phyloP scores from a whole-genome alignment of 805 yeast genomes.

The Phaffomyces antillensis region DNA sequence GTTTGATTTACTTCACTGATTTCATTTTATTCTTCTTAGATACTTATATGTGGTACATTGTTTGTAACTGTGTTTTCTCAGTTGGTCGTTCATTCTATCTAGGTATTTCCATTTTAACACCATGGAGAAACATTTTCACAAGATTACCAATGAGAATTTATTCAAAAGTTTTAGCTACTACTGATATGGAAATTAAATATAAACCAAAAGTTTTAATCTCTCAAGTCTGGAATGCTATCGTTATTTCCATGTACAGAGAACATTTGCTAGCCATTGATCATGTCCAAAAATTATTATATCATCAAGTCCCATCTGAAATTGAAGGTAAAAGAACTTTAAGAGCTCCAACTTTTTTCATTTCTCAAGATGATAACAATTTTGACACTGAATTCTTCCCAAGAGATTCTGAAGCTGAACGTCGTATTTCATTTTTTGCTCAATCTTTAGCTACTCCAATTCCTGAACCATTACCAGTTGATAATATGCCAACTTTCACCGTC shows the following conservation, averaged over 20 bases:
- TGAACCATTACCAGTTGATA: slow-evolving; percentile 97
- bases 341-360: slow-evolving; percentile 97
- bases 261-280: slow-evolving; percentile 97
- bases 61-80: slow-evolving; percentile 90
- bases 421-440: slow-evolving; percentile 98
- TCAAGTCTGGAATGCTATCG: slow-evolving; percentile 98
- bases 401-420: slow-evolving; percentile 98
- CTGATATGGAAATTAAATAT: slow-evolving; percentile 98
- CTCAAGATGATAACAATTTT: slow-evolving; percentile 90
- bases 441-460: slow-evolving; percentile 98
- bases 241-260: slow-evolving; percentile 99
- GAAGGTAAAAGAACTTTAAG: slow-evolving; percentile 98
- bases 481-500: slow-evolving; percentile 99
- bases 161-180: slow-evolving; percentile 94
- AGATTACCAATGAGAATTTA: slow-evolving; percentile 98
- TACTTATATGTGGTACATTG: slow-evolving; percentile 98
- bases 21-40: slow-evolving; percentile 94
- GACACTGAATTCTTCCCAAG: slow-evolving; percentile 96
- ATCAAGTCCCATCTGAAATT: slow-evolving; percentile 96
- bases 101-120: slow-evolving; percentile 98
- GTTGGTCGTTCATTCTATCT: slow-evolving; percentile 96
- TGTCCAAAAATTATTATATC: slow-evolving; percentile 93
- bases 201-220: slow-evolving; percentile 97
- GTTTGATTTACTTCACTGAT: slow-evolving; percentile 90
- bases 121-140: slow-evolving; percentile 98